Base-by-base conservation (phyloP, 305 asterid genomes). In the Fraxinus sp. region DNA sequence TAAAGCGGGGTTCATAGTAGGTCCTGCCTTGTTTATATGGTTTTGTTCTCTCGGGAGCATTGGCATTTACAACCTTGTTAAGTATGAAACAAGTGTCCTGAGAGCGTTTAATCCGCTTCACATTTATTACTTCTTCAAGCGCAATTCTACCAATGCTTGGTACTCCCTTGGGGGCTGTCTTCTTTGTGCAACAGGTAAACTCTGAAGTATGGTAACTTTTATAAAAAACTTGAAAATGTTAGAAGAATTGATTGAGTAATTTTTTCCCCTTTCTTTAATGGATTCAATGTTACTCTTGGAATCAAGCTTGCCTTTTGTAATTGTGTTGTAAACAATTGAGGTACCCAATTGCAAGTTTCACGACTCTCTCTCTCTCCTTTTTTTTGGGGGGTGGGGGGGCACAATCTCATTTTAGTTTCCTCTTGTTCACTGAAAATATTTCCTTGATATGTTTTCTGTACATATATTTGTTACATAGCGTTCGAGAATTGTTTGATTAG, bases 21-120 rank as follows among this genome's bases (percentile, higher is more conserved):
- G 99, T 80, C 99, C 98, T 83, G 97, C 98, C 80, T 91, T 95
- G 90, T 93, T 96, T 84, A 82, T 96, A 88, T 96, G 99, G 99
- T 96, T 96, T 91, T 93, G 98, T 85, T 96, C 97, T 84, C 97
- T 95, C 84, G 97, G 91, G 78, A 91, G 95, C 83, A 92, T 95
- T 85, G 99, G 99, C 88, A 87, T 93, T 84, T 97, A 97, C 93
- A 97, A 97, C 90, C 95, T 97, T 82, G 75, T 92, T 73, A 95
- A 92, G 85, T 95, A 97, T 81, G 97, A 95, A 85, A 86, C 92
- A 41, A 83, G 89, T 26, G 99, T 92, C 52, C 86, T 93, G 87
- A 89, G 84, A 86, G 98, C 98, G 68, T 97, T 95, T 84, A 95
- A 97, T 88, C 98, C 98, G 10, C 81, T 97, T 85, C 92, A 97